Evolutionary conservation across 352 stramenopile genomes (phyloP).

Genomic region (Phytophthora fragariaefolia): DNA sequence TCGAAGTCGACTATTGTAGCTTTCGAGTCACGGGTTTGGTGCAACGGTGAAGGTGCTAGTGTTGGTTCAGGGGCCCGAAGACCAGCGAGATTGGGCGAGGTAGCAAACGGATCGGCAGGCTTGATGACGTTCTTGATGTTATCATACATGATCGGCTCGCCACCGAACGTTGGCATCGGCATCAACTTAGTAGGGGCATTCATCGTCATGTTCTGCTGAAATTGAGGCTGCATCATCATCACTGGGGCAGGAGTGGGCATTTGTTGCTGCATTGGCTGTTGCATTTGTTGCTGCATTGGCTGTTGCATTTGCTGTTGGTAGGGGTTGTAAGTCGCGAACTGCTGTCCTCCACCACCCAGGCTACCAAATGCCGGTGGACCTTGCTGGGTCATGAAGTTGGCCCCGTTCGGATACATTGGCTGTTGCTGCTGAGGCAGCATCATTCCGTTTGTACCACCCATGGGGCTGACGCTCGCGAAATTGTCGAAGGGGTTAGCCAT

Average conservation of each 20-base stretch:
- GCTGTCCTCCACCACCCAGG: constrained; percentile 38
- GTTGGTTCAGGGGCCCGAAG: constrained; percentile 41
- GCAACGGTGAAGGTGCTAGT: constrained; percentile 26
- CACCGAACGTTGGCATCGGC: constrained; percentile 44
- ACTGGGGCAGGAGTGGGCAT: constrained; percentile 20
- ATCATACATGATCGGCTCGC: constrained; percentile 63
- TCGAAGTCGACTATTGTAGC: constrained; percentile 78
- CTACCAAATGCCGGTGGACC: constrained; percentile 50
- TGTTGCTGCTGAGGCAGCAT: constrained; percentile 44
- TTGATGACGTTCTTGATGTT: constrained; percentile 72
- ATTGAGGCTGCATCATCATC: constrained; percentile 37
- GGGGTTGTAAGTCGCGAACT: constrained; percentile 39
- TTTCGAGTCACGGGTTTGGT: constrained; percentile 39
- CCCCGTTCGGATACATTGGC: constrained; percentile 46
- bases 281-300: too few relatives aligned
- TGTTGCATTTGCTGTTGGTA: too few relatives aligned
- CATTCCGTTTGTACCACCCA: constrained; percentile 21
- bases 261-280: constrained; percentile 17
- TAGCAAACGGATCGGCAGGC: constrained; percentile 56
- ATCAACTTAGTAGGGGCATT: constrained; percentile 30
- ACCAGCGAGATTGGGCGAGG: constrained; percentile 27
- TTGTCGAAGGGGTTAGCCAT: constrained; percentile 53
- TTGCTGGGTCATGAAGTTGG: constrained; percentile 75
- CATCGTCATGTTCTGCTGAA: constrained; percentile 30
- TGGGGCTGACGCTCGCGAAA: constrained; percentile 23